A percentile compares a stretch with the other conserved stretches of the same genome.
Evolutionary conservation across 305 asterid genomes (phyloP).

Genomic region (Fraxinus angustifolia): DNA sequence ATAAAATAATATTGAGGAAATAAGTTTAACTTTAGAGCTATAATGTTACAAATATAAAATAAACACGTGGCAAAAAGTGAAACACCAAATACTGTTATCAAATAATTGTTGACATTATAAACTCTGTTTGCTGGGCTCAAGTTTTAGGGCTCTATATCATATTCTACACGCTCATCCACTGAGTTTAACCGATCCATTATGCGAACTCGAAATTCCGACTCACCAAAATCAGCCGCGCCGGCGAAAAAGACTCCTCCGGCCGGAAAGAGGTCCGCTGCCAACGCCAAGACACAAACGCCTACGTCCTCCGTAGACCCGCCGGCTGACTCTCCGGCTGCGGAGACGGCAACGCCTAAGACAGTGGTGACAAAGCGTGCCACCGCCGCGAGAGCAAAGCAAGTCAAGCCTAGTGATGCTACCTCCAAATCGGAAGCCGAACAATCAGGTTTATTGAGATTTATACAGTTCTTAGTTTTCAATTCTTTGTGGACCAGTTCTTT

Average conservation of each 20-base stretch:
- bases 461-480: not conserved
- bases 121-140: not conserved
- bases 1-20: too few species aligned
- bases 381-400: slow-evolving; percentile 18
- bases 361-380: slow-evolving; percentile 20
- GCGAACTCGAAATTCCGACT: slow-evolving; percentile 35
- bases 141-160: not conserved
- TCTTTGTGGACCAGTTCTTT: not conserved
- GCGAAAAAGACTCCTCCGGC: slow-evolving; percentile 21
- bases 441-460: slow-evolving; percentile 23
- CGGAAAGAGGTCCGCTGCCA: slow-evolving; percentile 30
- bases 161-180: not conserved
- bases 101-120: not conserved
- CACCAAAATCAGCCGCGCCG: slow-evolving; percentile 24
- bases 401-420: not conserved
- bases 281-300: slow-evolving; percentile 23
- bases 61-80: not conserved
- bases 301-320: slow-evolving; percentile 17
- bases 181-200: slow-evolving; percentile 13
- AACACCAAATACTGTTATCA: not conserved
- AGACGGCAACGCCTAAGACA: slow-evolving; percentile 5
- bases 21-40: too few species aligned
- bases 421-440: slow-evolving; percentile 20
- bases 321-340: slow-evolving; percentile 15
- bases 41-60: too few species aligned